phyloP scores from a whole-genome alignment of 306 rosid species.

The Rubus parviflorus region DNA sequence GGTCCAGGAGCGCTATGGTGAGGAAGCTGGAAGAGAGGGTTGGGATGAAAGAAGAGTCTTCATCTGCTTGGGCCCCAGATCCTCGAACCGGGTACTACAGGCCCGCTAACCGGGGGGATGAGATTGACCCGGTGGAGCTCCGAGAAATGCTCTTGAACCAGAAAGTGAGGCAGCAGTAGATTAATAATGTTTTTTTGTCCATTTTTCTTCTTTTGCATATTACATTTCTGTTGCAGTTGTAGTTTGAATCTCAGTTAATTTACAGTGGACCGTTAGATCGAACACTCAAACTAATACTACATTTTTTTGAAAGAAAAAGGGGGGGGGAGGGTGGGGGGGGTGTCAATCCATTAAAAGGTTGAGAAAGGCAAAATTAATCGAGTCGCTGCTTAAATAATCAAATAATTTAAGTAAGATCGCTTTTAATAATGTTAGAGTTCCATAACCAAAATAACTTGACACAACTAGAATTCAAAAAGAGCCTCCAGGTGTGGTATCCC shows the following conservation, averaged over 20 bases:
- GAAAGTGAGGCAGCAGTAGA: slow-evolving; percentile 10
- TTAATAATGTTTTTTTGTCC: background rate
- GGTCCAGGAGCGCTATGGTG: slow-evolving; percentile 21
- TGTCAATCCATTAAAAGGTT: no score
- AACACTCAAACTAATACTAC: no score
- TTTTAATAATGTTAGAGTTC: no score
- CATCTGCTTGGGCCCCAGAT: slow-evolving; percentile 52
- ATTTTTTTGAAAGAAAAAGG: no score
- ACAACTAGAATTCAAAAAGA: no score
- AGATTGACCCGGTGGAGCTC: slow-evolving; percentile 58
- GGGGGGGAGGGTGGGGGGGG: no score
- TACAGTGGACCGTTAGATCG: no score
- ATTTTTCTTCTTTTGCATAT: background rate
- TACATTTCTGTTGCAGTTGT: background rate
- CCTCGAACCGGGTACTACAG: slow-evolving; percentile 54
- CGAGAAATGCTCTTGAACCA: slow-evolving; percentile 41
- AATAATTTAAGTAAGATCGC: no score
- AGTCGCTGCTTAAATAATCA: no score
- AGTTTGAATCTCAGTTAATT: background rate
- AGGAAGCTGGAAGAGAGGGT: slow-evolving; percentile 29
- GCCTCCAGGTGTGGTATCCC: no score
- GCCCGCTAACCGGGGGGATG: slow-evolving; percentile 36
- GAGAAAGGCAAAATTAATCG: no score
- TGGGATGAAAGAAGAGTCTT: slow-evolving; percentile 7
- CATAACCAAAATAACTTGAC: no score